phyloP scores from a whole-genome alignment of 176 grass and related monocot species.

The Metroxylon sagu region DNA sequence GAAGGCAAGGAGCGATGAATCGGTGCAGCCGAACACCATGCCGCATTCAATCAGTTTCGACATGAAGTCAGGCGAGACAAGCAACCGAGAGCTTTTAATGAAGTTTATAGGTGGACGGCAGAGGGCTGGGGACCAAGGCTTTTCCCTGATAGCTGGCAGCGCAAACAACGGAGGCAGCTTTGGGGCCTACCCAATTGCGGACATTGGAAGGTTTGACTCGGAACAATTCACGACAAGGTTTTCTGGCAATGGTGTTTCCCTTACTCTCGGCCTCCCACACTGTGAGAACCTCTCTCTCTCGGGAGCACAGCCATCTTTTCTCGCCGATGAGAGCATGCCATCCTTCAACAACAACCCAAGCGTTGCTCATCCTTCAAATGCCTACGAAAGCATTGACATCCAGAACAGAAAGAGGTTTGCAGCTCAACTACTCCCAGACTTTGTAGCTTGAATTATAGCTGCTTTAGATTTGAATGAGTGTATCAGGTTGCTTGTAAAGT shows the following conservation, averaged over 20 bases:
- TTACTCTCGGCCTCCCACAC: conserved; percentile 83
- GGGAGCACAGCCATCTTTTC: conserved; percentile 31
- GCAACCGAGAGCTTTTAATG: conserved; percentile 83
- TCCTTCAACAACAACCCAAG: conserved; percentile 11
- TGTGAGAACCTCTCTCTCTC: conserved; percentile 56
- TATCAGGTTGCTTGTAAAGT: no score
- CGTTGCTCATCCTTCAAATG: conserved; percentile 29
- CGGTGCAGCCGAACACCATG: conserved; percentile 10
- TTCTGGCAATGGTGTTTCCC: conserved; percentile 62
- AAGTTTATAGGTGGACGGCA: conserved; percentile 81
- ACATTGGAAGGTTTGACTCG: conserved; percentile 47
- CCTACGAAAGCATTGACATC: conserved; percentile 69
- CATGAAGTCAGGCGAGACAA: conserved; percentile 43
- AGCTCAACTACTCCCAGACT: conserved; percentile 77
- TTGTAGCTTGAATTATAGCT: conserved; percentile 34
- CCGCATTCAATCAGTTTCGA: conserved; percentile 4
- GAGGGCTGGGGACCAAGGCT: conserved; percentile 13
- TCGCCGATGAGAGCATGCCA: conserved; percentile 23
- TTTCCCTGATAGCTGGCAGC: conserved; percentile 1
- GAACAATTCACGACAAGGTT: conserved; percentile 56
- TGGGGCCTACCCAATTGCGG: conserved; percentile 41
- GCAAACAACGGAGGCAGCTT: background rate
- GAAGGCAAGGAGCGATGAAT: conserved; percentile 42
- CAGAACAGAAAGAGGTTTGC: conserved; percentile 66
- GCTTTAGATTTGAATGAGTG: no score